phyloP scores from a whole-genome alignment of 1,284 basidiomycete genomes.

The Pisolithus thermaeus region DNA sequence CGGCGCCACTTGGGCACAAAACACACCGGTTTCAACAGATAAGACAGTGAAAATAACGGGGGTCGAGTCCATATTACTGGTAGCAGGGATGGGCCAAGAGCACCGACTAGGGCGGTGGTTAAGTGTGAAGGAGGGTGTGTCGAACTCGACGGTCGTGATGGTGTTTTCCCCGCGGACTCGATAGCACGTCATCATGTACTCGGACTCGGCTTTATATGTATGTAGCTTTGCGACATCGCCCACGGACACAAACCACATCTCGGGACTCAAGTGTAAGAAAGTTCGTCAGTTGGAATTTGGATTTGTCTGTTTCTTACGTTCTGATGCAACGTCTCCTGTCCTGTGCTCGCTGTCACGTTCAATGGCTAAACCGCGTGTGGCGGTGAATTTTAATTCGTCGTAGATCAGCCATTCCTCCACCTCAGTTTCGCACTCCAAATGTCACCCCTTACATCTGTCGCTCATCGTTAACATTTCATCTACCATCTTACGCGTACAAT shows the following conservation, averaged over 20 bases:
- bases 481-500: no score
- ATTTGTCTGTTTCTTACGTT: conserved; percentile 72
- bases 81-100: conserved; percentile 84
- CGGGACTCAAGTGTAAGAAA: no score
- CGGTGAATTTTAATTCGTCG: conserved; percentile 40
- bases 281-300: no score
- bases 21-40: conserved; percentile 10
- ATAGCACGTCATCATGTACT: not conserved
- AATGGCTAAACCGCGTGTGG: conserved; percentile 51
- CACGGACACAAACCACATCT: no score
- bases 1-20: conserved; percentile 15
- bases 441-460: no score
- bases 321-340: conserved; percentile 62
- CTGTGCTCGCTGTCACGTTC: conserved; percentile 65
- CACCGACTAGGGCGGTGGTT: conserved; percentile 89
- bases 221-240: not conserved
- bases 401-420: no score
- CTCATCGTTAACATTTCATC: no score
- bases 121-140: conserved; percentile 59
- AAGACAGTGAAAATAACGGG: conserved; percentile 13
- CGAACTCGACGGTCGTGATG: conserved; percentile 71
- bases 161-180: conserved; percentile 19
- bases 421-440: no score
- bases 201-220: not conserved
- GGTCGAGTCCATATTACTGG: conserved; percentile 52